phyloP scores from a whole-genome alignment of 495 filamentous ascomycete genomes.

The Penicillium bialowiezense region DNA sequence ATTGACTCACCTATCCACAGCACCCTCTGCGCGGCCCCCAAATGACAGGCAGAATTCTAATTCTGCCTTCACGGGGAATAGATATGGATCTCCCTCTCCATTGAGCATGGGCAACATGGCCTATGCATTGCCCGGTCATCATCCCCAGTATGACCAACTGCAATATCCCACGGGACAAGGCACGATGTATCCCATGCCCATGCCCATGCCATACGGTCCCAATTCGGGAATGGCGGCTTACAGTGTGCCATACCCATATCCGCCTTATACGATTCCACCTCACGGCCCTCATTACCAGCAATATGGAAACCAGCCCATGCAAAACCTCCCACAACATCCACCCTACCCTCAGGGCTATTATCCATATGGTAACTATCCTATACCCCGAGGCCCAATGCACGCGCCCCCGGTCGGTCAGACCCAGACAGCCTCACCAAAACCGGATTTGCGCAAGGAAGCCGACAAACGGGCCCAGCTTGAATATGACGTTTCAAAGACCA shows the following conservation, averaged over 20 bases:
- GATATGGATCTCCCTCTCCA: constrained; percentile 29
- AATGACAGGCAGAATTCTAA: constrained; percentile 23
- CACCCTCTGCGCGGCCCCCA: constrained; percentile 17
- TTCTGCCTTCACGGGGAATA: constrained; percentile 20
- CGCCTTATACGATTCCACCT: constrained; percentile 29
- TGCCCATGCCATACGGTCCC: constrained; percentile 40
- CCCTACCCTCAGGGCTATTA: constrained; percentile 30
- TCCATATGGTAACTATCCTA: constrained; percentile 14
- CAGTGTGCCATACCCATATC: constrained; percentile 30
- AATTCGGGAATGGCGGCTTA: constrained; percentile 25
- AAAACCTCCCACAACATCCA: constrained; percentile 21
- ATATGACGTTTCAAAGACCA: constrained; percentile 42
- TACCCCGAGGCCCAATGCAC: constrained; percentile 10
- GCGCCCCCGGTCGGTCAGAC: constrained; percentile 6
- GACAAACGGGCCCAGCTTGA: constrained; percentile 18
- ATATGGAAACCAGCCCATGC: constrained; percentile 18
- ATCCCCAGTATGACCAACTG: constrained; percentile 28
- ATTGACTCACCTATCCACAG: constrained; percentile 14
- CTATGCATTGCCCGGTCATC: constrained; percentile 44
- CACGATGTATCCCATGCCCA: constrained; percentile 36
- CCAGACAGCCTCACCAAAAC: neutral
- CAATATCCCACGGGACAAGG: constrained; percentile 30
- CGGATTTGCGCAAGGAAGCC: constrained; percentile 14
- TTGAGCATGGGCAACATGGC: constrained; percentile 49
- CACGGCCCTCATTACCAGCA: constrained; percentile 31